phyloP scores from a whole-genome alignment of 2,329 filamentous ascomycete genomes.

The Intubia oerlemansii region DNA sequence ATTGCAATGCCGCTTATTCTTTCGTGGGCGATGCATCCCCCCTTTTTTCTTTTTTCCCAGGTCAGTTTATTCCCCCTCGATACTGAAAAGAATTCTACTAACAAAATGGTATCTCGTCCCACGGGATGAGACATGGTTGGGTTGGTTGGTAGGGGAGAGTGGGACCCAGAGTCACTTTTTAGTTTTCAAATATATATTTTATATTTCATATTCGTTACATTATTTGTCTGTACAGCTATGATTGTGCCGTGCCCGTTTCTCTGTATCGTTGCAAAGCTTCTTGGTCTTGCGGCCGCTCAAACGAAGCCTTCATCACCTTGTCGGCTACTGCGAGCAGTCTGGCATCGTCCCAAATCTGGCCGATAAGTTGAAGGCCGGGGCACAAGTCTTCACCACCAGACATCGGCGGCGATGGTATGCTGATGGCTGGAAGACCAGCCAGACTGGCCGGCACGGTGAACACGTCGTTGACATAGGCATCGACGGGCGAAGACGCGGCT shows the following conservation, averaged over 20 bases:
- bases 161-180: no score
- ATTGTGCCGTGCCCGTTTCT: constrained; percentile 1
- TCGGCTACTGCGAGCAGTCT: constrained; percentile 37
- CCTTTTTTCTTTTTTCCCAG: constrained; percentile 5
- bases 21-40: constrained; percentile 8
- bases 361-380: constrained; percentile 50
- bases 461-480: constrained; percentile 80
- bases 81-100: constrained; percentile 2
- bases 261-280: constrained; percentile 3
- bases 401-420: constrained; percentile 40
- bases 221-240: not conserved
- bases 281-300: constrained; percentile 2
- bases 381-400: no score
- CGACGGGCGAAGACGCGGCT: constrained; percentile 31
- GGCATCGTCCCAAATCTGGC: constrained; percentile 61
- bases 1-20: constrained; percentile 11
- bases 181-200: no score
- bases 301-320: constrained; percentile 14
- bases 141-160: no score
- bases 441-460: constrained; percentile 90
- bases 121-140: no score
- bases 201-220: no score
- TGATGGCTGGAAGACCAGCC: constrained; percentile 75
- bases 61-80: constrained; percentile 2
- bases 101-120: no score